A percentile compares a stretch with the other conserved stretches of the same genome.
phyloP scores from a whole-genome alignment of 2,329 filamentous ascomycete species.

The Colletotrichum zoysiae region DNA sequence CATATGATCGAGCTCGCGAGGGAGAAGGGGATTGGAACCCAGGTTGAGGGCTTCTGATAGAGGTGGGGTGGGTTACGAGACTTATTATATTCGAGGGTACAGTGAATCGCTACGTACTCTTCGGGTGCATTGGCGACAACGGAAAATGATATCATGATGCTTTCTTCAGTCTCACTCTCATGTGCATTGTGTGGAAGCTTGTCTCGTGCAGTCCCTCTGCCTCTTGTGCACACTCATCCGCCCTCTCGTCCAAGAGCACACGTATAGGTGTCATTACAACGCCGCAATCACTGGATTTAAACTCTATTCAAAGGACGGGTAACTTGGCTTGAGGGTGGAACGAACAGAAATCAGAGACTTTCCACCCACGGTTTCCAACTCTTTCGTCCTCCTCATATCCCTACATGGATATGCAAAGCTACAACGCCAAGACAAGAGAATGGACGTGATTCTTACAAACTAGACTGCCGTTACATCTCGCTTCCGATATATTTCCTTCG shows the following conservation, averaged over 20 bases:
- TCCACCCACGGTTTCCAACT: neutral
- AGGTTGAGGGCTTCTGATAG: conserved; percentile 64
- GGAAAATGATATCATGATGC: neutral
- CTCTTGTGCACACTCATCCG: neutral
- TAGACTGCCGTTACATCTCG: neutral
- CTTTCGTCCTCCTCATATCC: neutral
- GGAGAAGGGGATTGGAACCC: conserved; percentile 66
- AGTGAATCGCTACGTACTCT: neutral
- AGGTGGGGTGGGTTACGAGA: neutral
- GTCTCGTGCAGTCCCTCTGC: neutral
- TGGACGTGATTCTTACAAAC: too few species aligned
- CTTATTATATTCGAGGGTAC: too few species aligned
- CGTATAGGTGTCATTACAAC: neutral
- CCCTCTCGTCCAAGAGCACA: neutral
- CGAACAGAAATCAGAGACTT: neutral
- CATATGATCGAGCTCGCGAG: conserved; percentile 69
- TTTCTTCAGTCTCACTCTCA: neutral
- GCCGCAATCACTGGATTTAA: neutral
- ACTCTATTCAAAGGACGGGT: too few species aligned
- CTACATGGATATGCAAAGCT: neutral
- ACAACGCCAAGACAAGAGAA: neutral
- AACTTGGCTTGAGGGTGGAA: neutral
- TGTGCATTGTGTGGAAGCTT: neutral
- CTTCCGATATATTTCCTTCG: neutral
- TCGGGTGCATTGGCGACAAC: neutral